These are phyloP conservation scores for Glycine soja DNA, from an alignment of 306 rosid species.

Conservation along the genomic window DNA sequence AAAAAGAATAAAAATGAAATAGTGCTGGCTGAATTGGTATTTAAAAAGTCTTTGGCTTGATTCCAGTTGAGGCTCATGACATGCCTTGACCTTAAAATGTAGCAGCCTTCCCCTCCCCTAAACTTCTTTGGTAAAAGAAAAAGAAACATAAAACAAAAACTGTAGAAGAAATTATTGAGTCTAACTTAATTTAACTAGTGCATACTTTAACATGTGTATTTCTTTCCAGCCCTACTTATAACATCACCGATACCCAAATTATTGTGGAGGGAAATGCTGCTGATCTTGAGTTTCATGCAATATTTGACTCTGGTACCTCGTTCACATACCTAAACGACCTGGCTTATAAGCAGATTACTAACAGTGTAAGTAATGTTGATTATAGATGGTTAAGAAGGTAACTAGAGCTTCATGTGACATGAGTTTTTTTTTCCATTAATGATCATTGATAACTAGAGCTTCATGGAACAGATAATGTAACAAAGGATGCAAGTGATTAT, in stretches of 20 bases:
- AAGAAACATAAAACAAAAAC: constrained; percentile 8
- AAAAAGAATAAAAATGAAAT: too few species aligned
- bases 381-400: constrained; percentile 16
- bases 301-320: constrained; percentile 91
- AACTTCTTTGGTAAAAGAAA: neutral
- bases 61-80: neutral
- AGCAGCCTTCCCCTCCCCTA: neutral
- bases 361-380: constrained; percentile 59
- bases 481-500: neutral
- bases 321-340: constrained; percentile 82
- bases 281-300: constrained; percentile 65
- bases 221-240: constrained; percentile 73
- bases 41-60: neutral
- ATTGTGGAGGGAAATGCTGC: constrained; percentile 52
- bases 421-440: constrained; percentile 22
- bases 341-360: constrained; percentile 66
- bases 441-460: too few species aligned
- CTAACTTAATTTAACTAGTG: constrained; percentile 15
- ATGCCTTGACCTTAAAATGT: neutral
- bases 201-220: constrained; percentile 41
- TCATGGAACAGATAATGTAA: too few species aligned
- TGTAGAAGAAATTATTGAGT: constrained; percentile 4
- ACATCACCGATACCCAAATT: constrained; percentile 73
- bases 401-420: constrained; percentile 26
- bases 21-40: neutral